Evolutionary conservation across 2,329 filamentous ascomycete species (phyloP).

Genomic region (Bipolaris cookei): DNA sequence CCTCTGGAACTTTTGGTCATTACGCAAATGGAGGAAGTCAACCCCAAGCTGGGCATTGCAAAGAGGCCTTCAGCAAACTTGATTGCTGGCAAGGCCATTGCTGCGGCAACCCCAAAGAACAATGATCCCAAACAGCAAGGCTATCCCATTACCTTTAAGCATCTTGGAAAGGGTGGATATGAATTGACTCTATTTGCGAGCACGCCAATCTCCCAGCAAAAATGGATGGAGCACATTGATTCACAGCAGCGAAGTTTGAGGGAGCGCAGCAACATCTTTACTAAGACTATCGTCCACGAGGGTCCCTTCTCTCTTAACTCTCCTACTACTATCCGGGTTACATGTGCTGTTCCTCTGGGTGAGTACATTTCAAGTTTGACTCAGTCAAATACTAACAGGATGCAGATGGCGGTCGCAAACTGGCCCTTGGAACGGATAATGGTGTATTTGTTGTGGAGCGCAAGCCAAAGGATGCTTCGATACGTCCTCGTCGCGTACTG

Average conservation of each 20-base stretch:
- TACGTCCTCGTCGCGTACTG: slow-evolving; percentile 79
- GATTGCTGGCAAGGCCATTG: slow-evolving; percentile 57
- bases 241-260: slow-evolving; percentile 85
- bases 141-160: slow-evolving; percentile 94
- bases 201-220: slow-evolving; percentile 84
- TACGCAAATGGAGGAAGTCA: slow-evolving; percentile 95
- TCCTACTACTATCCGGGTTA: slow-evolving; percentile 77
- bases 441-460: slow-evolving; percentile 93
- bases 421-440: slow-evolving; percentile 92
- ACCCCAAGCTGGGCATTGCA: slow-evolving; percentile 77
- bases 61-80: slow-evolving; percentile 90
- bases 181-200: slow-evolving; percentile 88
- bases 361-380: slow-evolving; percentile 46
- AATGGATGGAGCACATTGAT: slow-evolving; percentile 97
- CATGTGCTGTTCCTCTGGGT: slow-evolving; percentile 92
- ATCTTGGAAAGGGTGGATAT: slow-evolving; percentile 94
- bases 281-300: slow-evolving; percentile 73
- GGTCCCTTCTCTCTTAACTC: slow-evolving; percentile 77
- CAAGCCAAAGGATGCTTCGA: slow-evolving; percentile 78
- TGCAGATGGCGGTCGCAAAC: slow-evolving; percentile 87
- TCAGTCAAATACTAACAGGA: slow-evolving; percentile 30
- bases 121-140: slow-evolving; percentile 67
- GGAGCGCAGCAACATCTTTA: slow-evolving; percentile 74
- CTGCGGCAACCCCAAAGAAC: slow-evolving; percentile 50
- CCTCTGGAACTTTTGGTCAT: slow-evolving; percentile 92